These are phyloP conservation scores for Ganoderma multipileum DNA, from an alignment of 1,284 basidiomycete species.

Conservation along the genomic window DNA sequence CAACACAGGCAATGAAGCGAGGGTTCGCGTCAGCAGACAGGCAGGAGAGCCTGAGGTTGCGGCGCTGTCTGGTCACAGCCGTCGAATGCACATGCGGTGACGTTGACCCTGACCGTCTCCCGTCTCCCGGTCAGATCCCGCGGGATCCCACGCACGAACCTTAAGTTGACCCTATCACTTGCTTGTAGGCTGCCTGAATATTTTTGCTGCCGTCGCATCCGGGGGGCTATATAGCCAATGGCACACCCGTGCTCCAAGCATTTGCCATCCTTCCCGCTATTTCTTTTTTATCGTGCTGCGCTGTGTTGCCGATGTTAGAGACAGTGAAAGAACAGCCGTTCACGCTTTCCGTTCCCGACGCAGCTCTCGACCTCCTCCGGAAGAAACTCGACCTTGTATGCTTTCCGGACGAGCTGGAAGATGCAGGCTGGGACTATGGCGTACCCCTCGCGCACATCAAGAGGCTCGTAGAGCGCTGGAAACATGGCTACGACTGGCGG, in stretches of 20 bases:
- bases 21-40: no score
- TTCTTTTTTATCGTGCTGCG: background rate
- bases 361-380: slow-evolving; percentile 44
- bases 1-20: no score
- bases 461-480: slow-evolving; percentile 47
- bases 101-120: background rate
- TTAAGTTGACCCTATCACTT: background rate
- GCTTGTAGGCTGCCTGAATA: background rate
- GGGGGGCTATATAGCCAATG: background rate
- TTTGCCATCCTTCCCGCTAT: background rate
- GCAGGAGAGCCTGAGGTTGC: background rate
- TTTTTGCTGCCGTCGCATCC: background rate
- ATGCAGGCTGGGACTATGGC: slow-evolving; percentile 47
- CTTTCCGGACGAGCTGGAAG: slow-evolving; percentile 51
- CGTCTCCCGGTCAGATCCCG: background rate
- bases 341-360: slow-evolving; percentile 49
- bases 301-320: background rate
- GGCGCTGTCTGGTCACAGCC: background rate
- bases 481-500: slow-evolving; percentile 50
- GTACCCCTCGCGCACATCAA: slow-evolving; percentile 47
- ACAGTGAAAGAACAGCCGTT: slow-evolving; percentile 39
- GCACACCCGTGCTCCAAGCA: background rate
- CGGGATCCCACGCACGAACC: background rate
- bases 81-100: background rate
- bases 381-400: slow-evolving; percentile 47